A percentile compares a stretch with the other conserved stretches of the same genome.
phyloP scores from a whole-genome alignment of 177 flowering plant genomes.

The Vitis hybrid region DNA sequence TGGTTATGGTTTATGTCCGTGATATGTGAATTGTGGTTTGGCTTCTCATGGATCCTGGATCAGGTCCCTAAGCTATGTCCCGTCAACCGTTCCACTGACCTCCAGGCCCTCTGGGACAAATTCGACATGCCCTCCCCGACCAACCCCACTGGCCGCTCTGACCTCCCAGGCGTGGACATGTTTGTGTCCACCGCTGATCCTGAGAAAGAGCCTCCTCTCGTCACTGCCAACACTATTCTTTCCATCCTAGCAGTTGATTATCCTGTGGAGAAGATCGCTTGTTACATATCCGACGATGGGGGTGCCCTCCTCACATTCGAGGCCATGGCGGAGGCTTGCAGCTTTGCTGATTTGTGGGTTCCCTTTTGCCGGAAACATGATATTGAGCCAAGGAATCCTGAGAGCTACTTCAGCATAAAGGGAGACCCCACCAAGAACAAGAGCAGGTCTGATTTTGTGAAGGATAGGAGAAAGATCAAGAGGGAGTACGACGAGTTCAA shows the following conservation, averaged over 20 bases:
- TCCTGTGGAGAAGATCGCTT: slow-evolving; percentile 88
- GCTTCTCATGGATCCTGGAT: slow-evolving; percentile 95
- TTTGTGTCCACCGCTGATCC: slow-evolving; percentile 98
- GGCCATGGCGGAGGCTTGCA: slow-evolving; percentile 98
- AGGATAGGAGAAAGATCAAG: slow-evolving; percentile 42
- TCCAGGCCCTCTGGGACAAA: slow-evolving; percentile 69
- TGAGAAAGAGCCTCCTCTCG: slow-evolving; percentile 92
- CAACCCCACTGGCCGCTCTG: slow-evolving; percentile 84
- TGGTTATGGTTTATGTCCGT: slow-evolving; percentile 96
- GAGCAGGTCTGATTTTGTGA: slow-evolving; percentile 39
- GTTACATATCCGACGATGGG: slow-evolving; percentile 93
- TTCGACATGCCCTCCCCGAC: slow-evolving; percentile 68
- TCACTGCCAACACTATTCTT: slow-evolving; percentile 86
- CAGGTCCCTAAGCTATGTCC: slow-evolving; percentile 89
- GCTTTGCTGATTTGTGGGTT: slow-evolving; percentile 90
- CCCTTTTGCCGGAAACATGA: slow-evolving; percentile 89
- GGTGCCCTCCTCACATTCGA: slow-evolving; percentile 92
- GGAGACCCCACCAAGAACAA: slow-evolving; percentile 47
- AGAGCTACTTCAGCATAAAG: slow-evolving; percentile 37
- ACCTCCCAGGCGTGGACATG: slow-evolving; percentile 83
- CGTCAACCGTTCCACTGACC: slow-evolving; percentile 78
- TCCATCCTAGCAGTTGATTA: slow-evolving; percentile 89
- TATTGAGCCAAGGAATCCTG: slow-evolving; percentile 71
- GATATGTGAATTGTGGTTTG: slow-evolving; percentile 91
- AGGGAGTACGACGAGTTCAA: slow-evolving; percentile 53